Evolutionary conservation across 768 basidiomycete species (phyloP), one percentile per base, ranked within the genome.

Genomic region (Paxillus involutus): DNA sequence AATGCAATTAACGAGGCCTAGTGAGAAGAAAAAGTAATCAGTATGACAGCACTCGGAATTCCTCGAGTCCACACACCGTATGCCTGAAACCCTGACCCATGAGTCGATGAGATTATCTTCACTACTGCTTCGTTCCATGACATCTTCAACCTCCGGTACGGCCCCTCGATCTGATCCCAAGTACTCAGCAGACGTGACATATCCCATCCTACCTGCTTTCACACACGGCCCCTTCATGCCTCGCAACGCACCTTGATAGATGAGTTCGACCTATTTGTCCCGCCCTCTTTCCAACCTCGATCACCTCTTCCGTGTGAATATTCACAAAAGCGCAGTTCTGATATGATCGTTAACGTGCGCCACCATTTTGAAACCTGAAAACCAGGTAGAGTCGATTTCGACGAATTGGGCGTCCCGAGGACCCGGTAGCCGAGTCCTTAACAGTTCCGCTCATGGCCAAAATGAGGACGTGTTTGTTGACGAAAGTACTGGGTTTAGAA

Each of bases 391-490:
- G 11, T 58, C 56, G 9, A 59, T 60, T 44, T 73, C 70, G 24
- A 63, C 32, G 19, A 73, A 57, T 44, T 73, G 71, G 3, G 63
- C 60, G 17, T 62, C 67, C 3, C 71, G 21, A 21, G 59, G 4
- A 68, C 67, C 11, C 72, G 64, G 53, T 57, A 60, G 10, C 71
- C 62, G 44, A 21, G 21, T 70, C 71, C 0, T 29, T 24, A 21
- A 21, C 21, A 21, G 33, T 46, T 16, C 71, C 72, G 71, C 35
- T 72, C 58, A 1, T 51, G 7, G 66, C 72, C n/a, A 59, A 59
- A 13, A 69, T 56, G 14, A 72, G 64, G 6, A 73, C 62, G 5
- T 66, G 59, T 16, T 73, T 71, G 46, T 71, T 62, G 46, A 73
- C 59, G 29, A 73, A 55, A 5, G 29, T 57, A n/a, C n/a, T n/a